phyloP scores from a whole-genome alignment of 768 basidiomycete species.

The Coprinopsis sp. region DNA sequence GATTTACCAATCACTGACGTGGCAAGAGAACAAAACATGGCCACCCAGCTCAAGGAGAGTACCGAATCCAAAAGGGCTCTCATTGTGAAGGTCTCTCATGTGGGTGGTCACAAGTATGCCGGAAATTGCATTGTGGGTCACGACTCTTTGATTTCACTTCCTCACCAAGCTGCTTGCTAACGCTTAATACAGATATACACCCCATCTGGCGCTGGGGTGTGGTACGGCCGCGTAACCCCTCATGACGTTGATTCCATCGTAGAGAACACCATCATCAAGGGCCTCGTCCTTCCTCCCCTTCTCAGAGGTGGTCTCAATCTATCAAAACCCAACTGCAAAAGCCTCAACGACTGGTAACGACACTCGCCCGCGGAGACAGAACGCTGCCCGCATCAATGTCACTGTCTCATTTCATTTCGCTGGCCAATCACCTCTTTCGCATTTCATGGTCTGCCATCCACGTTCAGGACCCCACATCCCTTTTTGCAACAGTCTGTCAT shows the following conservation, averaged over 20 bases:
- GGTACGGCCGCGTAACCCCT: slow-evolving; percentile 92
- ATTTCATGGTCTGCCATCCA: too few species aligned
- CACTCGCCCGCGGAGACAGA: too few species aligned
- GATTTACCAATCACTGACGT: slow-evolving; percentile 46
- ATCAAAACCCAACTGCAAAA: slow-evolving; percentile 58
- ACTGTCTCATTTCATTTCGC: too few species aligned
- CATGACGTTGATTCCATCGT: slow-evolving; percentile 86
- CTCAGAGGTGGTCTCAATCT: slow-evolving; percentile 86
- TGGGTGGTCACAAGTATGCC: slow-evolving; percentile 91
- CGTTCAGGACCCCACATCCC: too few species aligned
- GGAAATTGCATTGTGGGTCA: slow-evolving; percentile 88
- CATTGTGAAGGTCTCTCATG: slow-evolving; percentile 82
- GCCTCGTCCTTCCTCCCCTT: slow-evolving; percentile 78
- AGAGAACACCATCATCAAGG: slow-evolving; percentile 80
- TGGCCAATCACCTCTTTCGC: too few species aligned
- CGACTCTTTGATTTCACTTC: slow-evolving; percentile 7
- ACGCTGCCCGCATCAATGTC: too few species aligned
- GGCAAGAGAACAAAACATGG: slow-evolving; percentile 54
- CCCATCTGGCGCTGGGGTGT: slow-evolving; percentile 79
- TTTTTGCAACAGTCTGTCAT: too few species aligned
- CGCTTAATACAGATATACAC: slow-evolving; percentile 68
- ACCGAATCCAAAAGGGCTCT: slow-evolving; percentile 62
- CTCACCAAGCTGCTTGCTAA: slow-evolving; percentile 2
- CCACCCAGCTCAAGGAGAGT: slow-evolving; percentile 47
- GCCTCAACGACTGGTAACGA: slow-evolving; percentile 67